Conservation (phyloP, 805 yeast species). For the Grigorovia yakushimaensis region DNA sequence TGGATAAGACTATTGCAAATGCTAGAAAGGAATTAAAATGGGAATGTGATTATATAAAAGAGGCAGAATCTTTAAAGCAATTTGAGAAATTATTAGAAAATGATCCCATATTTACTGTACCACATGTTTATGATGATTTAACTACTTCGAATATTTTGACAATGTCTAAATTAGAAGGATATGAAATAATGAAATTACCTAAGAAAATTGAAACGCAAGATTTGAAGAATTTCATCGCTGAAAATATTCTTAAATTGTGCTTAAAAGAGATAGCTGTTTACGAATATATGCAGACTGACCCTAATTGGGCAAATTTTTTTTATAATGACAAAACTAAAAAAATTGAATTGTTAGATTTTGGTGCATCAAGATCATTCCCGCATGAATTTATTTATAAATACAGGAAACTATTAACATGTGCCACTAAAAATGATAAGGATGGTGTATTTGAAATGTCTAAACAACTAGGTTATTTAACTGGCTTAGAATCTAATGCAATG, state of each 20-base stretch:
- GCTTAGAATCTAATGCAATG: constrained; percentile 82
- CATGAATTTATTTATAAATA: constrained; percentile 61
- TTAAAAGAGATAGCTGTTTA: constrained; percentile 75
- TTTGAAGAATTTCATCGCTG: constrained; percentile 70
- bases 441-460: constrained; percentile 55
- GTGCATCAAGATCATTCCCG: constrained; percentile 79
- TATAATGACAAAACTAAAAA: constrained; percentile 62
- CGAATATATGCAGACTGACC: constrained; percentile 96
- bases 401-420: constrained; percentile 61
- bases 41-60: constrained; percentile 95
- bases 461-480: constrained; percentile 81
- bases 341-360: constrained; percentile 86
- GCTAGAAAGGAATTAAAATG: constrained; percentile 90
- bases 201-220: constrained; percentile 48
- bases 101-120: constrained; percentile 63
- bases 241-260: constrained; percentile 78
- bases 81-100: constrained; percentile 54
- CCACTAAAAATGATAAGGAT: constrained; percentile 57
- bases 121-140: constrained; percentile 64
- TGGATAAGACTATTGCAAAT: constrained; percentile 85
- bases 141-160: constrained; percentile 80
- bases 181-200: constrained; percentile 66
- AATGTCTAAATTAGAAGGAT: constrained; percentile 81
- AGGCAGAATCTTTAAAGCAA: constrained; percentile 64
- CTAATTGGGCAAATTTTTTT: constrained; percentile 96